These are phyloP conservation scores for Pichia eremophila DNA, from an alignment of 805 yeast species.

Conservation along the genomic window DNA sequence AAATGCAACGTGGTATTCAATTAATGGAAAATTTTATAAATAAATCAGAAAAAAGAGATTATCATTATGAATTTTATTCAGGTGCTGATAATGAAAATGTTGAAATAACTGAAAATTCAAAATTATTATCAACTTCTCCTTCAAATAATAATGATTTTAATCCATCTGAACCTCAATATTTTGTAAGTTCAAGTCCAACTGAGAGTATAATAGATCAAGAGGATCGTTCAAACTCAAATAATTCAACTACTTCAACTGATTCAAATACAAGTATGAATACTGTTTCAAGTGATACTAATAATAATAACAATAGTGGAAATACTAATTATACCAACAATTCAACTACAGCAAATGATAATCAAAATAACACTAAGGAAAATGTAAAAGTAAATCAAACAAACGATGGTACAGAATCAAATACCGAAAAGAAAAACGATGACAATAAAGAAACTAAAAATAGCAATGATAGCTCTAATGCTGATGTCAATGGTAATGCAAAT, in stretches of 20 bases:
- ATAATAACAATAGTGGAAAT: too few species aligned
- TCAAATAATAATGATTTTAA: conserved; percentile 45
- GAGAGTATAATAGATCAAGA: conserved; percentile 20
- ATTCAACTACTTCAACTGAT: not conserved
- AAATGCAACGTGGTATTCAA: conserved; percentile 29
- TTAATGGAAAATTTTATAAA: conserved; percentile 73
- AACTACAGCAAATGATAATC: too few species aligned
- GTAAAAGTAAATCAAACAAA: too few species aligned
- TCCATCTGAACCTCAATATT: conserved; percentile 89
- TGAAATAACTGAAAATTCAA: conserved; percentile 14
- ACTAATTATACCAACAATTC: too few species aligned
- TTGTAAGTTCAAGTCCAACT: conserved; percentile 38
- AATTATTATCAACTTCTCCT: not conserved
- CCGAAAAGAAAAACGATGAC: not conserved
- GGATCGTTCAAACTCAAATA: conserved; percentile 3
- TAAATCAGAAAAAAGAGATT: conserved; percentile 78
- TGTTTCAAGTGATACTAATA: not conserved
- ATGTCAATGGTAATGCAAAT: too few species aligned
- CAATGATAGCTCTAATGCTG: too few species aligned
- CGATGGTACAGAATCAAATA: too few species aligned
- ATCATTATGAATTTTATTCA: conserved; percentile 83
- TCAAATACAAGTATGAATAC: not conserved
- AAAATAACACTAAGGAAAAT: too few species aligned
- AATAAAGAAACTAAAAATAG: not conserved
- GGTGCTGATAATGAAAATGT: conserved; percentile 47